A percentile compares a stretch with the other conserved stretches of the same genome.
Conservation (phyloP, 345 rosid species). For the Lepidium didymum region DNA sequence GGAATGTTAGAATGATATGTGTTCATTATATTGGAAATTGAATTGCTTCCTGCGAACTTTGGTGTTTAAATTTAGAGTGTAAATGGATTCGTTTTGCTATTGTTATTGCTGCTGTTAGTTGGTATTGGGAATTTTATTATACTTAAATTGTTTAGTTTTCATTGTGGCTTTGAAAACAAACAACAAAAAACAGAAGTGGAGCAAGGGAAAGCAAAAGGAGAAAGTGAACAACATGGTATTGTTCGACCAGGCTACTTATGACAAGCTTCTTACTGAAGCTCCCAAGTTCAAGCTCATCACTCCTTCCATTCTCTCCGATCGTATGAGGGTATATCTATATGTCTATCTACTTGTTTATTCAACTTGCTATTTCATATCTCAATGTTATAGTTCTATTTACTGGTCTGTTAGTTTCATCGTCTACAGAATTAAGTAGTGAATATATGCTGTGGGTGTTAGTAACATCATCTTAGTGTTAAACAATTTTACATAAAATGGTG, state of each 20-base stretch:
- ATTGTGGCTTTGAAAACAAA: background rate
- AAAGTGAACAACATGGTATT: slow-evolving; percentile 91
- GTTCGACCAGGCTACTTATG: slow-evolving; percentile 79
- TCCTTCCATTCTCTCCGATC: slow-evolving; percentile 78
- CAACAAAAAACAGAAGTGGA: slow-evolving; percentile 53
- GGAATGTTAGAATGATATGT: background rate
- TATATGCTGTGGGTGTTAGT: background rate
- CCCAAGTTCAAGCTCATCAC: slow-evolving; percentile 84
- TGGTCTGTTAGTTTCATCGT: background rate
- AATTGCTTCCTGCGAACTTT: background rate
- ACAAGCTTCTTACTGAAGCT: slow-evolving; percentile 68
- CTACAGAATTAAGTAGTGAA: background rate
- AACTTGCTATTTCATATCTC: background rate
- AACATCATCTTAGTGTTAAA: background rate
- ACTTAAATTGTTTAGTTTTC: background rate
- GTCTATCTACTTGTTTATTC: background rate
- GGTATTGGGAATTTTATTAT: background rate
- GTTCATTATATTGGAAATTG: background rate
- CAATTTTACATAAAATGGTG: background rate
- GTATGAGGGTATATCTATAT: slow-evolving; percentile 49
- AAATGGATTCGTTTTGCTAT: background rate
- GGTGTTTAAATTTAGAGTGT: background rate
- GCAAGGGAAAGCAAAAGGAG: slow-evolving; percentile 92
- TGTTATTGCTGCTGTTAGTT: background rate
- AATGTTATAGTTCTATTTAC: background rate